phyloP scores from a whole-genome alignment of 2,329 filamentous ascomycete genomes.

The Hymenoscyphus fraxineus region DNA sequence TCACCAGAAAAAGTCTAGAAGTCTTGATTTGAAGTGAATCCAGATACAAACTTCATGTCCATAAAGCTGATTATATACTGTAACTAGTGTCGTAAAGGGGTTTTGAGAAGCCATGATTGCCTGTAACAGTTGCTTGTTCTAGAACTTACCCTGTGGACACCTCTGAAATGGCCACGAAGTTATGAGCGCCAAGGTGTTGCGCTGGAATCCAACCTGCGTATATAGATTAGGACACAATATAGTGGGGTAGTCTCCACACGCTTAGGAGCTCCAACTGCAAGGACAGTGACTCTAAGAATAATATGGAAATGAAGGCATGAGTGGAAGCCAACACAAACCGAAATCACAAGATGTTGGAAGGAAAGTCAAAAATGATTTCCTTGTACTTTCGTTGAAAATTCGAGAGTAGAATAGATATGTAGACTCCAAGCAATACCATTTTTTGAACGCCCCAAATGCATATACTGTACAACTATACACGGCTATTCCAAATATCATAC shows the following conservation, averaged over 20 bases:
- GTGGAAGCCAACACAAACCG: background rate
- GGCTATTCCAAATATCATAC: conserved; percentile 11
- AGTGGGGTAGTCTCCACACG: too few species aligned
- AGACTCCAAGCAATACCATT: conserved; percentile 2
- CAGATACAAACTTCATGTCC: too few species aligned
- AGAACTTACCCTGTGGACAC: background rate
- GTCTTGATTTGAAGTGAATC: background rate
- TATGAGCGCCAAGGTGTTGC: background rate
- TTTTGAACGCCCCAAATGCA: conserved; percentile 23
- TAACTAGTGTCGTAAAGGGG: background rate
- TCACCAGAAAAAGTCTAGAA: too few species aligned
- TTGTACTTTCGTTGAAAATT: background rate
- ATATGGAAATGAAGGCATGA: background rate
- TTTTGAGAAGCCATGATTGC: background rate
- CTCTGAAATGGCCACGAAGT: background rate
- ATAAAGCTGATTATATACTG: background rate
- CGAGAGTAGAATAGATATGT: conserved; percentile 8
- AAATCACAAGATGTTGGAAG: background rate
- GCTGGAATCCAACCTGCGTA: background rate
- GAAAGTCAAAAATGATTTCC: background rate
- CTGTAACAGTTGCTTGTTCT: background rate
- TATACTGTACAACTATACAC: conserved; percentile 15
- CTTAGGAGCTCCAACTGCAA: too few species aligned
- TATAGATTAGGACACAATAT: too few species aligned
- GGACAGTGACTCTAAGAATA: background rate